Evolutionary conservation across 768 basidiomycete species (phyloP).

Genomic region (Gloeopeniophorella convolvens): DNA sequence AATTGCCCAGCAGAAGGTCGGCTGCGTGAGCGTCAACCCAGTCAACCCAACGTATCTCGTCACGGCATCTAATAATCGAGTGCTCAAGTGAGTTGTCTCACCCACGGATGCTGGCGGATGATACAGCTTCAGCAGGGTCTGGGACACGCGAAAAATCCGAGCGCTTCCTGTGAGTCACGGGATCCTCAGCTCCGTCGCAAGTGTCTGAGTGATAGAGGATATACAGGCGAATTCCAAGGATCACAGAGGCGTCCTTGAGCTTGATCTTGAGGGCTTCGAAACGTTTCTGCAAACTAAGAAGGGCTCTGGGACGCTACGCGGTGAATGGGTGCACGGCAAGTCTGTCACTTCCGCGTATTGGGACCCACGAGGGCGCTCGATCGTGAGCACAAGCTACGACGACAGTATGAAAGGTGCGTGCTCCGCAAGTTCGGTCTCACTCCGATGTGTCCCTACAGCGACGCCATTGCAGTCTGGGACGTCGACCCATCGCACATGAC

Average conservation of each 20-base stretch:
- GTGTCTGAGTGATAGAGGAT: constrained; percentile 1
- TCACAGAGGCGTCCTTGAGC: constrained; percentile 25
- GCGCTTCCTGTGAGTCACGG: constrained; percentile 30
- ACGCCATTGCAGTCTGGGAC: constrained; percentile 61
- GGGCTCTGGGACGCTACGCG: constrained; percentile 53
- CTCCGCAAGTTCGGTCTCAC: background rate
- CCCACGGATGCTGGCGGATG: background rate
- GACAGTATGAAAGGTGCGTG: constrained; percentile 63
- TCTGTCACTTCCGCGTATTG: constrained; percentile 81
- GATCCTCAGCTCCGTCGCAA: too few relatives aligned
- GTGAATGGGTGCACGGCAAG: constrained; percentile 63
- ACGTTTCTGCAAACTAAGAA: constrained; percentile 44
- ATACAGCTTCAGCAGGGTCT: constrained; percentile 43
- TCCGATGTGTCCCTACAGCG: background rate
- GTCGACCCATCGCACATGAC: constrained; percentile 46
- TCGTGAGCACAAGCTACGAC: constrained; percentile 84
- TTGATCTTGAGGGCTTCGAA: constrained; percentile 39
- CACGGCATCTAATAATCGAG: constrained; percentile 70
- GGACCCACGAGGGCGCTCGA: constrained; percentile 72
- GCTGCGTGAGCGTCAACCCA: constrained; percentile 75
- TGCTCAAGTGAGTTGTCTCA: constrained; percentile 48
- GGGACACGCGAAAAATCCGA: constrained; percentile 69
- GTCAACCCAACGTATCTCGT: constrained; percentile 56
- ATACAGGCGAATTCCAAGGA: constrained; percentile 4
- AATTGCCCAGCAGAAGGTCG: constrained; percentile 68